These are phyloP conservation scores for Neonectria punicea DNA, from an alignment of 2,329 filamentous ascomycete genomes.

Conservation along the genomic window DNA sequence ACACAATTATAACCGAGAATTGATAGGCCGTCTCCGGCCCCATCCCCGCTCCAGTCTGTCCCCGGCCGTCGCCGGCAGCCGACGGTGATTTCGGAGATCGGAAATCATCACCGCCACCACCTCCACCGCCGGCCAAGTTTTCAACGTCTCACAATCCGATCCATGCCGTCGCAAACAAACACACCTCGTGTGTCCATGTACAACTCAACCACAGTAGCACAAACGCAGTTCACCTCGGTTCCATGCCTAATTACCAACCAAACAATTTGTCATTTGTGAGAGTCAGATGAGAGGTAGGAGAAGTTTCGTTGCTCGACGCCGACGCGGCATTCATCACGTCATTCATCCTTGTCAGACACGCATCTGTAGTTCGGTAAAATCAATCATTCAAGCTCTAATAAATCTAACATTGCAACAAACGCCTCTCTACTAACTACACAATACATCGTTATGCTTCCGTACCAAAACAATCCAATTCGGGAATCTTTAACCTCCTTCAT, in stretches of 20 bases:
- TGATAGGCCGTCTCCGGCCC: slow-evolving; percentile 41
- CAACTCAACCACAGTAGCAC: not conserved
- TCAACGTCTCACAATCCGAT: not conserved
- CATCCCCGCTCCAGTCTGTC: slow-evolving; percentile 23
- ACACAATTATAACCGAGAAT: not conserved
- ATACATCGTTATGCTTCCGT: slow-evolving; percentile 43
- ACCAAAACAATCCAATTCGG: slow-evolving; percentile 33
- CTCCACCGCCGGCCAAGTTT: slow-evolving; percentile 11
- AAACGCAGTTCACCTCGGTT: not conserved
- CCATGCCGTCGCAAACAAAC: not conserved
- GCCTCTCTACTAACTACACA: slow-evolving; percentile 38
- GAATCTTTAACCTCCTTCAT: slow-evolving; percentile 39
- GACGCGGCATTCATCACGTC: too few relatives aligned
- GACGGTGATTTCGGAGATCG: slow-evolving; percentile 19
- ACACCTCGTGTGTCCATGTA: not conserved
- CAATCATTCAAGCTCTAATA: slow-evolving; percentile 31
- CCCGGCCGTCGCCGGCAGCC: slow-evolving; percentile 43
- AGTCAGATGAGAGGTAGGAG: not conserved
- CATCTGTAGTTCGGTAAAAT: not conserved
- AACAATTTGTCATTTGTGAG: not conserved
- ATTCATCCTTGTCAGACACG: not conserved
- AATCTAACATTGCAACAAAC: slow-evolving; percentile 40
- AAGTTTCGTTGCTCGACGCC: too few relatives aligned
- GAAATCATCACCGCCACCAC: not conserved
- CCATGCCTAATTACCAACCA: not conserved